Evolutionary conservation across 495 filamentous ascomycete genomes (phyloP), one percentile per base, ranked within the genome.

Genomic region (Aspergillus indologenus): DNA sequence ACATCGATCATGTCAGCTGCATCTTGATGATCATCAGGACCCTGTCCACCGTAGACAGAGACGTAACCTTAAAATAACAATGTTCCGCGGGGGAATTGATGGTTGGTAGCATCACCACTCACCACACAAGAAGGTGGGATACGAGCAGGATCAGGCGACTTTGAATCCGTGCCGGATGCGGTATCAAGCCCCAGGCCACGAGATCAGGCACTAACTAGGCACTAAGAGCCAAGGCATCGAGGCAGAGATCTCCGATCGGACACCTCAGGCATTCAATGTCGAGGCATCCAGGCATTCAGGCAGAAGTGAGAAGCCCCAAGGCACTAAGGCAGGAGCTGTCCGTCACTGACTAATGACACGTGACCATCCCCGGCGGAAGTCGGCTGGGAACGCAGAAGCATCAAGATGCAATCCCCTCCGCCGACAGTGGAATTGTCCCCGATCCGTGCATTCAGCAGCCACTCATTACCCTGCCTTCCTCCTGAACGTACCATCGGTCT

Each of bases 361-460:
- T 67, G 65, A 67, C 51, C 22, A 45, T n/a, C 3, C 14, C 59
- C 61, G 65, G 65, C 59, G 65, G 65, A 67, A 67, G 59, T 67
- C 65, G 65, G 65, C 65, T 56, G 58, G 48, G 5, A 14, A 9
- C 26, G 34, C 5, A 29, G 57, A 61, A 58, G 51, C 42, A 29
- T 52, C 45, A 43, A 63, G 53, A 61, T 55, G 57, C 59, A 58
- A 62, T 58, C 52, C 56, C 55, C 54, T 58, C 59, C 44, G 45
- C 58, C 55, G 55, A 61, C 58, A 9, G 19, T 57, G 31, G 59
- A 56, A 62, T 54, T 62, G 54, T 52, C 63, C 61, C 45, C 56
- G 46, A 53, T 40, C 54, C 19, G 47, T 44, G 45, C 44, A 45
- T 47, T 43, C 45, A n/a, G 40, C 54, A 45, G 24, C 47, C 51